These are phyloP conservation scores for Fusarium floridanum DNA, from an alignment of 2,329 filamentous ascomycete genomes.

Conservation along the genomic window DNA sequence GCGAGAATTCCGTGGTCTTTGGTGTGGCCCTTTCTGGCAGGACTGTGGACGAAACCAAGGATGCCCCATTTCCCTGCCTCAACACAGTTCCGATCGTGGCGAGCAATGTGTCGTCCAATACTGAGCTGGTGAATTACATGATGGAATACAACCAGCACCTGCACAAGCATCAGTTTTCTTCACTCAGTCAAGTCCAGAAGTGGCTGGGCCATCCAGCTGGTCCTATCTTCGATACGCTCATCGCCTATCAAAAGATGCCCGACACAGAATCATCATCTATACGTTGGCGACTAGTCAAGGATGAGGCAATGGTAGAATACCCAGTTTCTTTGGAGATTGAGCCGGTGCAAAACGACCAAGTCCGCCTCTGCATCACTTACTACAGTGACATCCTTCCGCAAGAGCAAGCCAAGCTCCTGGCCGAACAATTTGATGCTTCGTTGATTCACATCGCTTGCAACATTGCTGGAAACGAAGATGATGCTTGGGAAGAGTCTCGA, in stretches of 20 bases:
- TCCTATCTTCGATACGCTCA: conserved; percentile 84
- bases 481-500: conserved; percentile 50
- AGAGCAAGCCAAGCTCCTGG: conserved; percentile 75
- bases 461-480: conserved; percentile 56
- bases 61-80: conserved; percentile 81
- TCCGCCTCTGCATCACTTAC: conserved; percentile 77
- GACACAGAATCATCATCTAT: conserved; percentile 38
- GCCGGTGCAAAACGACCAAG: conserved; percentile 58
- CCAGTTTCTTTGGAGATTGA: conserved; percentile 85
- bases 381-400: conserved; percentile 73
- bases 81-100: conserved; percentile 82
- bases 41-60: conserved; percentile 68
- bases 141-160: conserved; percentile 74
- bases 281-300: conserved; percentile 72
- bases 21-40: conserved; percentile 85
- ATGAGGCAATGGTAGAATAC: conserved; percentile 81
- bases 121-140: conserved; percentile 70
- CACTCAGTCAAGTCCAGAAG: conserved; percentile 78
- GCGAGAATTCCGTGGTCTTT: conserved; percentile 80
- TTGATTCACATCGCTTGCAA: conserved; percentile 70
- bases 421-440: conserved; percentile 78
- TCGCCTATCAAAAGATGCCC: conserved; percentile 80
- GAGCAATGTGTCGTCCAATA: conserved; percentile 66
- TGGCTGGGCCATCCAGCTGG: conserved; percentile 75
- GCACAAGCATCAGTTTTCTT: conserved; percentile 77